Conservation (phyloP, 2,329 filamentous ascomycete genomes). For the Chaetoscypha palmicola region DNA sequence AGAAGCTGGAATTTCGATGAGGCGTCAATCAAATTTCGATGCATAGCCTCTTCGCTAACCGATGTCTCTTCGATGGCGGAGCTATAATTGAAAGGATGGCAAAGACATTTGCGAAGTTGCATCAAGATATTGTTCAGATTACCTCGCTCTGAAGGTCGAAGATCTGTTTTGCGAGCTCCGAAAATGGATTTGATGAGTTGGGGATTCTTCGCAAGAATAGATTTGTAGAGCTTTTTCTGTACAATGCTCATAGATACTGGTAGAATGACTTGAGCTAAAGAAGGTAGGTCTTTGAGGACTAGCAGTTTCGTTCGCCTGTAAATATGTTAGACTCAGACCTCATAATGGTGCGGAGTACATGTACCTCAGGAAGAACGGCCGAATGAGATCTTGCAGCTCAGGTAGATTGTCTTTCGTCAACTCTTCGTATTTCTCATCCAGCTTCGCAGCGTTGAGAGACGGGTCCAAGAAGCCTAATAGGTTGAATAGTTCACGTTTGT, state of each 20-base stretch:
- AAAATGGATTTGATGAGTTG: constrained; percentile 85
- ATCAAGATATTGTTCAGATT: constrained; percentile 91
- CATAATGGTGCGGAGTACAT: too few relatives aligned
- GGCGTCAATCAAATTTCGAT: constrained; percentile 82
- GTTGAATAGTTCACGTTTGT: constrained; percentile 90
- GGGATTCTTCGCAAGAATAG: constrained; percentile 84
- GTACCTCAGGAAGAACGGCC: constrained; percentile 55
- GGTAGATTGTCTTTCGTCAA: constrained; percentile 76
- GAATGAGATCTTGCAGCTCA: constrained; percentile 75
- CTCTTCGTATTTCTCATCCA: constrained; percentile 71
- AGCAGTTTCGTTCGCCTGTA: constrained; percentile 75
- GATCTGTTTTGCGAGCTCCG: constrained; percentile 47
- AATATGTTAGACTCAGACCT: too few relatives aligned
- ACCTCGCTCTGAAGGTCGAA: constrained; percentile 65
- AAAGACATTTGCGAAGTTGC: constrained; percentile 89
- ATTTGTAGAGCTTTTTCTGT: constrained; percentile 91
- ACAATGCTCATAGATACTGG: constrained; percentile 92
- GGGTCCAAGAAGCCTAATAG: constrained; percentile 88
- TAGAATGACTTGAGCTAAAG: constrained; percentile 90
- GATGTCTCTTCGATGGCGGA: constrained; percentile 79
- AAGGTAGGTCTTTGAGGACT: constrained; percentile 84
- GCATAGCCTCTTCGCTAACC: constrained; percentile 52
- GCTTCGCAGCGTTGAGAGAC: constrained; percentile 56
- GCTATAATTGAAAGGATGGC: constrained; percentile 94
- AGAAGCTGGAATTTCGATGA: constrained; percentile 83